Evolutionary conservation across 2,329 filamentous ascomycete species (phyloP), one percentile per base, ranked within the genome.

Genomic region (Coleophoma eucalyptorum): DNA sequence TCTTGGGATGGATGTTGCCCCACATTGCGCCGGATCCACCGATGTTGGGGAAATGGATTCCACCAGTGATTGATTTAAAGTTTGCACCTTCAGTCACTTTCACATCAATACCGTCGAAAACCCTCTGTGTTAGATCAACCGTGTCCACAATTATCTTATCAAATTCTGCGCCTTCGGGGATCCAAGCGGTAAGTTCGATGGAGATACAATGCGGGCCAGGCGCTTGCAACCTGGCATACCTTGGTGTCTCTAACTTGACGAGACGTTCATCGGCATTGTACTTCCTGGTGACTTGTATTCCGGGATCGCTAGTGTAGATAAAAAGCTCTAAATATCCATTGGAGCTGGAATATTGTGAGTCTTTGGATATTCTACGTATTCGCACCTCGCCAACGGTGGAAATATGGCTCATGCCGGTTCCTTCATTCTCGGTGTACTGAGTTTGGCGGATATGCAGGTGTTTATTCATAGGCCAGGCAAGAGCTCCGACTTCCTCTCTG

Each of bases 171-270:
- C 58, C 50, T 20, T 64, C 59, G n/a, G 63, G 64, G 40, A 65
- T 49, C 61, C 60, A 66, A 38, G 58, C 63, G 13, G 58, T 64
- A 32, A 65, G 57, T 34, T 59, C 58, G 10, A 66, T 15, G 20
- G 58, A 62, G 19, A 66, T 52, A 43, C 63, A 65, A 43, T 61
- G 60, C 3, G 38, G 50, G 4, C 41, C 46, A 20, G 33, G 16
- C 12, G 43, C 15, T 38, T 35, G 34, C 13, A 58, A 40, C n/a
- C 38, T 44, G 8, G 56, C 53, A 50, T 52, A 52, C 41, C 46
- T 52, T 6, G 64, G 64, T 2, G 62, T 64, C 26, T 51, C 58
- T 18, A 66, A 53, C 41, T 56, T 55, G 6, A 65, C 43, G 7
- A 49, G 38, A 26, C 54, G 53, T 1, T 53, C 50, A 16, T 56